Evolutionary conservation across 129 eudicot genomes (phyloP).

Genomic region (sunflower (Helianthus annuus)): HanXRQr2.0-SUNRISE NC_035448.2:19051745-19052244

Average conservation of each 20-base stretch:
- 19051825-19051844: neutral
- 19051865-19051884: neutral
- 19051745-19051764: neutral
- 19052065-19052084: no score
- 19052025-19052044: neutral
- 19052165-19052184: no score
- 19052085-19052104: no score
- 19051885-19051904: constrained; percentile 14
- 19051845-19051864: neutral
- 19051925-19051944: constrained; percentile 50
- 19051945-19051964: constrained; percentile 69
- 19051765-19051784: no score
- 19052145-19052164: no score
- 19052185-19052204: no score
- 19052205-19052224: no score
- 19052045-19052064: no score
- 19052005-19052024: constrained; percentile 47
- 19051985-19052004: constrained; percentile 62
- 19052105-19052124: no score
- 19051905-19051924: constrained; percentile 3
- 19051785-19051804: neutral
- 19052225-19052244: no score
- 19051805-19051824: neutral
- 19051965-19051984: constrained; percentile 71
- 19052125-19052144: no score